phyloP scores from a whole-genome alignment of 805 yeast genomes.

The Schwanniomyces vanrijiae region DNA sequence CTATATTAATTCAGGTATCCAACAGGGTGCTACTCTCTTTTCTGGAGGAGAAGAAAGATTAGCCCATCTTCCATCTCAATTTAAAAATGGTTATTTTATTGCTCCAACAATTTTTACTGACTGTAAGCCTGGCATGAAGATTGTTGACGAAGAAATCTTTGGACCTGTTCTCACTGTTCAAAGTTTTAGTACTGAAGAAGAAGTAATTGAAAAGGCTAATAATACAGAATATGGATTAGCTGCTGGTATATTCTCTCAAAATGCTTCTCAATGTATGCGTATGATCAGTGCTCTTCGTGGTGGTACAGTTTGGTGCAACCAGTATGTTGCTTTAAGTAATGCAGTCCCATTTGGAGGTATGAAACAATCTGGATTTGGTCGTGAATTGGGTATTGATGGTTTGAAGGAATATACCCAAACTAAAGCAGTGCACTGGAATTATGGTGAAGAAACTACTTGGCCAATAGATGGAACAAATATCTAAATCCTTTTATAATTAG shows the following conservation, averaged over 20 bases:
- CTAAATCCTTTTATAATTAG: not conserved
- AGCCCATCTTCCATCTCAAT: conserved; percentile 40
- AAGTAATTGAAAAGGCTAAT: conserved; percentile 63
- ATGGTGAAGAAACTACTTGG: conserved; percentile 12
- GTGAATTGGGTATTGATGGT: conserved; percentile 51
- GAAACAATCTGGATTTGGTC: conserved; percentile 67
- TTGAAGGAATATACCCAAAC: conserved; percentile 33
- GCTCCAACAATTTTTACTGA: conserved; percentile 67
- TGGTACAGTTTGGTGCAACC: conserved; percentile 82
- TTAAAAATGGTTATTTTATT: conserved; percentile 52
- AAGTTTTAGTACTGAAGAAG: conserved; percentile 60
- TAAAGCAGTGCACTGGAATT: conserved; percentile 23
- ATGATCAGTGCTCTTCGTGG: conserved; percentile 66
- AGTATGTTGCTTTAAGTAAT: conserved; percentile 70
- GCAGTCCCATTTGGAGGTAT: conserved; percentile 63
- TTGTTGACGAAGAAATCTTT: conserved; percentile 72
- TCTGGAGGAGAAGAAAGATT: conserved; percentile 56
- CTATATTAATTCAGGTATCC: conserved; percentile 66
- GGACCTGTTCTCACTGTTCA: conserved; percentile 78
- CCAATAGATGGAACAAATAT: conserved; percentile 11
- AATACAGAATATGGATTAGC: conserved; percentile 72
- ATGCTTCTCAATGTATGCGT: conserved; percentile 50
- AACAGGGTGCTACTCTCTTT: conserved; percentile 63
- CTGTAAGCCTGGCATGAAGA: conserved; percentile 55
- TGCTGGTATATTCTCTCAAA: conserved; percentile 66